These are phyloP conservation scores for Podospora australis DNA, from an alignment of 495 filamentous ascomycete genomes.

Conservation along the genomic window DNA sequence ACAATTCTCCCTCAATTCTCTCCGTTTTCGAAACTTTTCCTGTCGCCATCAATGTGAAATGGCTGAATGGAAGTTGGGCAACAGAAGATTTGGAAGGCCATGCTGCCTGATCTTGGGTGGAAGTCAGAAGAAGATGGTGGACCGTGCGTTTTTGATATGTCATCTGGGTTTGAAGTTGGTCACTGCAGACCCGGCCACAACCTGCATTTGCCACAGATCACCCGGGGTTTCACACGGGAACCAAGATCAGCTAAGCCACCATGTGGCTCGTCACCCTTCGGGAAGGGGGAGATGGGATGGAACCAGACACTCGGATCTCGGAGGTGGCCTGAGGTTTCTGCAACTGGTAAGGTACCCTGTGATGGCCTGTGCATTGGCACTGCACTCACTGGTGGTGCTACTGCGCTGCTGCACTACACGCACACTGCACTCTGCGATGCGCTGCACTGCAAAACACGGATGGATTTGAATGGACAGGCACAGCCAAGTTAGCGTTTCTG, in stretches of 20 bases:
- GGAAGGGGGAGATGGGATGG: constrained; percentile 3
- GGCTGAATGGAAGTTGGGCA: constrained; percentile 14
- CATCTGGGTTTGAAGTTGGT: too few species aligned
- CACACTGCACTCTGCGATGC: neutral
- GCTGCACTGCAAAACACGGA: neutral
- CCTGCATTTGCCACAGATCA: neutral
- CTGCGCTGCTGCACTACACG: neutral
- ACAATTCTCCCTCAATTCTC: too few species aligned
- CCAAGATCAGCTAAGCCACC: constrained; percentile 8
- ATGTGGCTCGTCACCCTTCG: constrained; percentile 10
- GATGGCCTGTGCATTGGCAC: constrained; percentile 6
- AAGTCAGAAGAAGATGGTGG: constrained; percentile 17
- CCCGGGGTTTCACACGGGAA: constrained; percentile 1
- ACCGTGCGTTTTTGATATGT: constrained; percentile 8
- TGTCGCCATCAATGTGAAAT: too few species aligned
- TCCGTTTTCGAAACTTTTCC: too few species aligned
- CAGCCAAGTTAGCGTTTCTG: too few species aligned
- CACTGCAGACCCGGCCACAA: neutral
- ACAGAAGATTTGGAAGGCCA: neutral
- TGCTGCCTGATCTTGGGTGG: constrained; percentile 10
- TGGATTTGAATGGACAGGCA: too few species aligned
- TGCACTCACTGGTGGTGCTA: too few species aligned
- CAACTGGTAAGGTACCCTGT: neutral
- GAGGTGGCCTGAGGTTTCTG: too few species aligned
- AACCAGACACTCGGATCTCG: constrained; percentile 24